Base-by-base conservation (phyloP, 2,329 filamentous ascomycete species). In the Ophiostoma montium region DNA sequence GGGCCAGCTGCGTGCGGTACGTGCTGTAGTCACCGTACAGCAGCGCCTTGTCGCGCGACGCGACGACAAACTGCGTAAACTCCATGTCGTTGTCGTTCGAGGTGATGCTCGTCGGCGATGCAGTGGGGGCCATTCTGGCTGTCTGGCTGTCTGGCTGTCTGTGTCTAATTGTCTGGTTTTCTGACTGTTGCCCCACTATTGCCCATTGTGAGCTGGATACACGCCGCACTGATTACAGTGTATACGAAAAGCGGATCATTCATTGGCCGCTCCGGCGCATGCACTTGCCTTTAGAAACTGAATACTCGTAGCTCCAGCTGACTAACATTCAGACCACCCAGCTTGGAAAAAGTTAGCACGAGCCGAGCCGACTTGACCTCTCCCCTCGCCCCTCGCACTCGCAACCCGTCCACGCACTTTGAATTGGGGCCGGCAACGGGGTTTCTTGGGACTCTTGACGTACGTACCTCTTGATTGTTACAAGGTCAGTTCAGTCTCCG, bases 1-100 rank as follows among this genome's bases (percentile, higher is more conserved):
- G 85, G 55, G 83, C 80, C 46, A 94, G 74, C 62, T 87, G 84
- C 45, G 72, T 71, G 60, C 88, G 83, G 65, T 96, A 96, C 50
- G 82, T 82, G 61, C 78, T 79, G 68, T 95, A 89, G 68, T 95
- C 88, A 57, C 88, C 89, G 56, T 92, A 81, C 30, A 94, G 76
- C 47, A 95, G 81, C 35, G 86, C 86, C 60, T 85, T 78, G 63
- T 94, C 85, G 55, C 92, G 76, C 56, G 84, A 81, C 48, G 80
- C 78, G 60, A 88, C 76, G 57, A 96, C 71, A 56, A 86, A 89
- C 57, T 78, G 78, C 50, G 92, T 96, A 65, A 52, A 86, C 56
- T 95, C 86, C 90, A 96, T 95, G 53, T 51, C 59, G 48, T 46
- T 18, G 38, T 6, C 8, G 38, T 11, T 42, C 21, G 39, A 27